Evolutionary conservation across 345 rosid species (phyloP).

Genomic region (Boechera divaricarpa): DNA sequence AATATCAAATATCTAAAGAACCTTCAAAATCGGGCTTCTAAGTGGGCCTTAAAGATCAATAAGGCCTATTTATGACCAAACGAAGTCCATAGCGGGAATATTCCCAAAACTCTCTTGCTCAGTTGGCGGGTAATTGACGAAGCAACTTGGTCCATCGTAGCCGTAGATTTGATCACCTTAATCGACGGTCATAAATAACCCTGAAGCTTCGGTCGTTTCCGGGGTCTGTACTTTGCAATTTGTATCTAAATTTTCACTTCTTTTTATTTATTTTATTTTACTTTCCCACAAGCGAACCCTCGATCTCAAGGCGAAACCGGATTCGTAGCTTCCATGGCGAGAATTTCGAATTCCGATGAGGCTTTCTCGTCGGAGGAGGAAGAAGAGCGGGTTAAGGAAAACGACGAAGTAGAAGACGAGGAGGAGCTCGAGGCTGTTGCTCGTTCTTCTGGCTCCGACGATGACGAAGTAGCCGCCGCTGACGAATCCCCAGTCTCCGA

Average conservation of each 20-base stretch:
- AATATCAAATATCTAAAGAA: too few relatives aligned
- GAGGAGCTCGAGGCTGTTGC: constrained; percentile 95
- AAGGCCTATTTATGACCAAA: background rate
- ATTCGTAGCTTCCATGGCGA: constrained; percentile 64
- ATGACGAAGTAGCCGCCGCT: constrained; percentile 45
- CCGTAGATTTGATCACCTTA: constrained; percentile 9
- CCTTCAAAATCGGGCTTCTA: background rate
- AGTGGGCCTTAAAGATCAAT: background rate
- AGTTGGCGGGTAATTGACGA: constrained; percentile 29
- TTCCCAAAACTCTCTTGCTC: constrained; percentile 5
- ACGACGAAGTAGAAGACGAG: constrained; percentile 70
- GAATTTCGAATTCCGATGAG: constrained; percentile 59
- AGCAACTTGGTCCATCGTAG: constrained; percentile 3
- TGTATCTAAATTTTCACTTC: background rate
- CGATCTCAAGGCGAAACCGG: constrained; percentile 53
- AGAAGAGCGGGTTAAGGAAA: constrained; percentile 65
- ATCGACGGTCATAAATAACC: constrained; percentile 20
- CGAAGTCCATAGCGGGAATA: constrained; percentile 23
- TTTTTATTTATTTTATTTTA: background rate
- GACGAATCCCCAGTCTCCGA: constrained; percentile 40
- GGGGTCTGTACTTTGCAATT: constrained; percentile 1
- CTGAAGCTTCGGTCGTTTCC: constrained; percentile 15
- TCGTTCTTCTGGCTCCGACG: constrained; percentile 75
- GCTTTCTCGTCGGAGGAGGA: constrained; percentile 59
- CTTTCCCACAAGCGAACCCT: constrained; percentile 26